Conservation (phyloP, 108 stramenopile species). For the Nitzschia inconspicua region DNA sequence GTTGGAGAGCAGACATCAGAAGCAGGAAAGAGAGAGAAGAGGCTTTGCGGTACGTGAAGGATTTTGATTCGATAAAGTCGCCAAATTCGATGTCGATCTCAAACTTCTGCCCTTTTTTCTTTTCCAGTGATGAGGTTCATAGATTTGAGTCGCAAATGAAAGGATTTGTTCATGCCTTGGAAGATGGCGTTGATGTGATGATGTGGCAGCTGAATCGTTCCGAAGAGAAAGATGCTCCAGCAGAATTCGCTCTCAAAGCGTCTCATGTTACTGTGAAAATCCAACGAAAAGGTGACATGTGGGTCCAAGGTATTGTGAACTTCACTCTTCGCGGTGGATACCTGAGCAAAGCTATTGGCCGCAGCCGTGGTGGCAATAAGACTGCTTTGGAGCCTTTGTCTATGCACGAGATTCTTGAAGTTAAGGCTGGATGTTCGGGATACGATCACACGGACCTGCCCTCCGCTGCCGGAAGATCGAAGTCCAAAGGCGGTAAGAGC, state of each 20-base stretch:
- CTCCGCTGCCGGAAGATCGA: constrained; percentile 45
- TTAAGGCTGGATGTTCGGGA: constrained; percentile 83
- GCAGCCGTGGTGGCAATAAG: constrained; percentile 65
- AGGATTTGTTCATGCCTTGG: constrained; percentile 60
- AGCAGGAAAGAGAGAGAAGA: constrained; percentile 84
- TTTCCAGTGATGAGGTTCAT: constrained; percentile 66
- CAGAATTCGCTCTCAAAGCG: constrained; percentile 78
- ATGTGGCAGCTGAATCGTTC: constrained; percentile 83
- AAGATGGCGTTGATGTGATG: constrained; percentile 82
- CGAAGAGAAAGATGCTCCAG: constrained; percentile 53
- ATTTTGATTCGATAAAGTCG: not conserved
- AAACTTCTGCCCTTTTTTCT: not conserved
- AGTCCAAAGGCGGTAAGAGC: constrained; percentile 49
- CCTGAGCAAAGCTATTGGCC: constrained; percentile 83
- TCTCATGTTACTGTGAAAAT: constrained; percentile 77
- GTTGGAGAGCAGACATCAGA: constrained; percentile 78
- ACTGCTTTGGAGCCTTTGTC: constrained; percentile 80
- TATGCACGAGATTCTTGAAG: constrained; percentile 83
- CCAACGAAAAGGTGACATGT: constrained; percentile 72
- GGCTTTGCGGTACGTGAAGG: constrained; percentile 52
- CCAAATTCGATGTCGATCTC: not conserved
- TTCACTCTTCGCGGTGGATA: constrained; percentile 83
- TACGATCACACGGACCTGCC: constrained; percentile 82
- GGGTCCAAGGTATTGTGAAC: constrained; percentile 74
- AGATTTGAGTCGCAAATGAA: constrained; percentile 71